Evolutionary conservation across 805 yeast genomes (phyloP).

Genomic region (Saccharomycopsis capsularis): DNA sequence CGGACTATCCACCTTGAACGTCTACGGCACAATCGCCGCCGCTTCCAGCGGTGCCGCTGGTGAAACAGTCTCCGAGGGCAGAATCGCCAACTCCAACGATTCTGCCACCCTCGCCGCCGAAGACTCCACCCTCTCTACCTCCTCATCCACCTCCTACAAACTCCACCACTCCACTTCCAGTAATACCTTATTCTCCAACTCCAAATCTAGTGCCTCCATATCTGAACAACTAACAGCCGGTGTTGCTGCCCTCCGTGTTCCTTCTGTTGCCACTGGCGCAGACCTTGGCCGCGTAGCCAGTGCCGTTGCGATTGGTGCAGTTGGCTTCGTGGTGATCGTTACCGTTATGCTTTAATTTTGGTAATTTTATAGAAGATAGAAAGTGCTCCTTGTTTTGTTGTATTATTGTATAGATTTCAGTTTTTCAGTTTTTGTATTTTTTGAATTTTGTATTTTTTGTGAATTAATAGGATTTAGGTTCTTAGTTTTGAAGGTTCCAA

Average conservation of each 20-base stretch:
- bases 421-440: too few relatives aligned
- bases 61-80: background rate
- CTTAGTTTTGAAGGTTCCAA: too few relatives aligned
- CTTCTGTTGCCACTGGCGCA: constrained; percentile 17
- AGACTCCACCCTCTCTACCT: constrained; percentile 7
- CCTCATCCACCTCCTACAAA: constrained; percentile 14
- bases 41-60: constrained; percentile 1
- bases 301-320: background rate
- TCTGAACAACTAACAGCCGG: too few relatives aligned
- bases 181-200: constrained; percentile 19
- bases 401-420: too few relatives aligned
- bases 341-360: too few relatives aligned
- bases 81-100: background rate
- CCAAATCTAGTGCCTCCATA: constrained; percentile 4
- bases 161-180: constrained; percentile 17
- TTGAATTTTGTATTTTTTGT: too few relatives aligned
- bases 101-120: constrained; percentile 12
- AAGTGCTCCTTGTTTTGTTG: too few relatives aligned
- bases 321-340: too few relatives aligned
- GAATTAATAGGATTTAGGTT: too few relatives aligned
- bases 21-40: background rate
- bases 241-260: constrained; percentile 18
- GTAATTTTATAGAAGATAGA: too few relatives aligned
- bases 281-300: background rate
- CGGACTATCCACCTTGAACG: background rate